These are phyloP conservation scores for Candida smagusa DNA, from an alignment of 1,139 yeast genomes.

Conservation along the genomic window DNA sequence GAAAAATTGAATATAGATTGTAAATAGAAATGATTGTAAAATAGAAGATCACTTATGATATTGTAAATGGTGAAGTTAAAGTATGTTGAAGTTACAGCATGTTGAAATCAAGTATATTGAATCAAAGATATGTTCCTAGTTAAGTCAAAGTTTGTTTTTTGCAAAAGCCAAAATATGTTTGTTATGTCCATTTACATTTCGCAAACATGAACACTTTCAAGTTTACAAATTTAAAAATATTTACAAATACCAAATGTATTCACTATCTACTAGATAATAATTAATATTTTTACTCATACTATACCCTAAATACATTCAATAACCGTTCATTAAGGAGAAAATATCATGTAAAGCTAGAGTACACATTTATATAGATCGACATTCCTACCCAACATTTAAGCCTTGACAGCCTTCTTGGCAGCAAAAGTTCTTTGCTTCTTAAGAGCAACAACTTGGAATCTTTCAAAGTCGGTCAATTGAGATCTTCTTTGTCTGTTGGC, in stretches of 20 bases:
- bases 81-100: too few relatives aligned
- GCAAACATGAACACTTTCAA: too few relatives aligned
- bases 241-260: too few relatives aligned
- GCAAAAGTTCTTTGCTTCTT: slow-evolving; percentile 96
- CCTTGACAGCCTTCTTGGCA: slow-evolving; percentile 67
- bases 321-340: slow-evolving; percentile 6
- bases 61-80: too few relatives aligned
- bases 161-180: too few relatives aligned
- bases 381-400: slow-evolving; percentile 14
- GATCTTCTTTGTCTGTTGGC: slow-evolving; percentile 93
- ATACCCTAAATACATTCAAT: slow-evolving; percentile 1
- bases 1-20: slow-evolving; percentile 10
- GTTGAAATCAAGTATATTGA: too few relatives aligned
- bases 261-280: not conserved
- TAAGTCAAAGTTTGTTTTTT: too few relatives aligned
- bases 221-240: too few relatives aligned
- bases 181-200: too few relatives aligned
- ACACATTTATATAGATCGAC: slow-evolving; percentile 5
- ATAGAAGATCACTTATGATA: too few relatives aligned
- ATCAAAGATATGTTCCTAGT: too few relatives aligned
- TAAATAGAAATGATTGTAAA: slow-evolving; percentile 4
- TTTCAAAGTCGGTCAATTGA: slow-evolving; percentile 92
- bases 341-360: slow-evolving; percentile 7
- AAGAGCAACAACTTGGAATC: slow-evolving; percentile 98
- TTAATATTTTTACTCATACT: not conserved